These are phyloP conservation scores for Fraxinus excelsior DNA, from an alignment of 257 asterid genomes.

Conservation along the genomic window DNA sequence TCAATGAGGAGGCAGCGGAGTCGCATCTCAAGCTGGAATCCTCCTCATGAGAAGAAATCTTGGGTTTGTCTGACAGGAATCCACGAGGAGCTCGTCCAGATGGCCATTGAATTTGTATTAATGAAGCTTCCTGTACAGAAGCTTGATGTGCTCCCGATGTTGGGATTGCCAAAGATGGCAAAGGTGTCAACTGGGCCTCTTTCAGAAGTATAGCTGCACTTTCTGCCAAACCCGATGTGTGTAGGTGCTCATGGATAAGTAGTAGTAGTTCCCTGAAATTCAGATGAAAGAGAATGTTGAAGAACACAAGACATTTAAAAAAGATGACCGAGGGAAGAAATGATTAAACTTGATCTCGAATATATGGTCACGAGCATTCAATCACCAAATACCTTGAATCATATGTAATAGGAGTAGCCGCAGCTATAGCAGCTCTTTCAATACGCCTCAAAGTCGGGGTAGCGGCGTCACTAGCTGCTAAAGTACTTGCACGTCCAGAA, in stretches of 20 bases:
- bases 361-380: slow-evolving; percentile 19
- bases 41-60: slow-evolving; percentile 42
- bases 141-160: slow-evolving; percentile 77
- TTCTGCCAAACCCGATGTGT: slow-evolving; percentile 79
- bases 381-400: slow-evolving; percentile 65
- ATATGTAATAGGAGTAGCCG: slow-evolving; percentile 97
- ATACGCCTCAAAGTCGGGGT: slow-evolving; percentile 97
- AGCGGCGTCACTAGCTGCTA: slow-evolving; percentile 98
- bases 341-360: neutral
- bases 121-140: slow-evolving; percentile 64
- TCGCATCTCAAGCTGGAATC: slow-evolving; percentile 52
- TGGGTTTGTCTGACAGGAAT: slow-evolving; percentile 68
- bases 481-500: slow-evolving; percentile 97
- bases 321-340: neutral
- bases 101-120: slow-evolving; percentile 88
- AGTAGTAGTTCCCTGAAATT: slow-evolving; percentile 85
- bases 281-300: slow-evolving; percentile 13
- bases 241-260: slow-evolving; percentile 92
- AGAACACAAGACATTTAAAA: slow-evolving; percentile 16
- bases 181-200: slow-evolving; percentile 90
- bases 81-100: slow-evolving; percentile 72
- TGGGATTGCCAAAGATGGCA: slow-evolving; percentile 88
- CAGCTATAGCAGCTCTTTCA: slow-evolving; percentile 99
- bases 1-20: slow-evolving; percentile 45
- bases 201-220: slow-evolving; percentile 74